Evolutionary conservation across 441 rosid species (phyloP).

Genomic region (Jatropha podagrica): DNA sequence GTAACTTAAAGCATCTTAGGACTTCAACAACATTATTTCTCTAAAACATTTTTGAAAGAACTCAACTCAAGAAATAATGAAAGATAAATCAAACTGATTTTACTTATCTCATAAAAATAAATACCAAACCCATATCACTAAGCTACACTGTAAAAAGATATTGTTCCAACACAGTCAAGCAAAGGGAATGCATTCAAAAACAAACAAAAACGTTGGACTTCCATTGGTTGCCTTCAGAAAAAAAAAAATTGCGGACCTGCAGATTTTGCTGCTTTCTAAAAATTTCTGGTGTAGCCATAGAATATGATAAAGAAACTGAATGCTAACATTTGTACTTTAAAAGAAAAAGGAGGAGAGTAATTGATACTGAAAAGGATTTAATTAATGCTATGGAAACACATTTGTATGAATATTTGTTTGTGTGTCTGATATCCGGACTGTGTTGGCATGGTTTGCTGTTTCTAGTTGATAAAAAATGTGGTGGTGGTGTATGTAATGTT

Average conservation of each 20-base stretch:
- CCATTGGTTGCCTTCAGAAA: background rate
- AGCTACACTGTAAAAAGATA: background rate
- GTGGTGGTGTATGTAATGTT: background rate
- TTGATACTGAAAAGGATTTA: background rate
- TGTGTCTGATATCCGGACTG: background rate
- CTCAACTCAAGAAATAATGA: background rate
- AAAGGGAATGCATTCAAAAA: background rate
- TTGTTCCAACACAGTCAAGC: background rate
- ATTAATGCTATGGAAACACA: background rate
- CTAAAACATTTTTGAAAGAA: background rate
- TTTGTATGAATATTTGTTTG: background rate
- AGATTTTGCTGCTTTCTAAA: background rate
- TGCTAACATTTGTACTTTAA: background rate
- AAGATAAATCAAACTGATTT: background rate
- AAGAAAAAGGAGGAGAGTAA: no score
- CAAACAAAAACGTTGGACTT: no score
- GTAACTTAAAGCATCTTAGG: no score
- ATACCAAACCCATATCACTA: background rate
- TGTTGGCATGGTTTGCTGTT: slow-evolving; percentile 1
- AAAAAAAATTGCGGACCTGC: background rate
- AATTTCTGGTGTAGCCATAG: background rate
- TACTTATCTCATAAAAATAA: no score
- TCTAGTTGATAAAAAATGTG: background rate
- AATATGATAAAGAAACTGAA: no score
- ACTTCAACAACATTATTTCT: background rate